A percentile compares a stretch with the other conserved stretches of the same genome.
These are phyloP conservation scores for Russula sp. DNA, from an alignment of 768 basidiomycete species.

Conservation along the genomic window DNA sequence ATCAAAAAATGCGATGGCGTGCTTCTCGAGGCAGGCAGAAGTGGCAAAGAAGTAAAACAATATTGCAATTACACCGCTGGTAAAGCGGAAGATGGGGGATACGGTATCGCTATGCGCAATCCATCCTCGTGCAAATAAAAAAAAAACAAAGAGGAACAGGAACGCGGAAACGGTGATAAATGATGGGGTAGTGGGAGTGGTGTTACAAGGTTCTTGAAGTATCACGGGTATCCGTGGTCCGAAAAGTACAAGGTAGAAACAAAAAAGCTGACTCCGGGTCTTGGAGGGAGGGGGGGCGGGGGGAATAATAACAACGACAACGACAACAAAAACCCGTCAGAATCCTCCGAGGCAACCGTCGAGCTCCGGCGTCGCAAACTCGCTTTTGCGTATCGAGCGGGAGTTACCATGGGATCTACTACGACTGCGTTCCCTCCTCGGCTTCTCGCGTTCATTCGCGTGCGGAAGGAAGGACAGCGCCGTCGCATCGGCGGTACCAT, in stretches of 20 bases:
- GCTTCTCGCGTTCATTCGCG: conserved; percentile 12
- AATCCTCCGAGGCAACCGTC: conserved; percentile 27
- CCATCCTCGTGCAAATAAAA: conserved; percentile 10
- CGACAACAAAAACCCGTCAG: conserved; percentile 15
- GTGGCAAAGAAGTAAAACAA: background rate
- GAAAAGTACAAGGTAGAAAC: background rate
- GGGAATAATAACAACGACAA: background rate
- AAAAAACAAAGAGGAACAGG: background rate
- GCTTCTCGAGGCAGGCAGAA: too few species aligned
- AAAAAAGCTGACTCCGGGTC: background rate
- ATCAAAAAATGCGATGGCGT: too few species aligned
- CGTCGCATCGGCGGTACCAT: background rate
- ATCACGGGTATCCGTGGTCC: conserved; percentile 10
- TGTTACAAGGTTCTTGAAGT: conserved; percentile 13
- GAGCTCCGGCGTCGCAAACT: conserved; percentile 19
- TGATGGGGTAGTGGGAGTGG: background rate
- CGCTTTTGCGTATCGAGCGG: conserved; percentile 8
- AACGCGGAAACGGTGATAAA: background rate
- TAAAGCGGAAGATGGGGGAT: background rate
- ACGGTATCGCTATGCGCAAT: conserved; percentile 16
- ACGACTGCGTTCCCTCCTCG: conserved; percentile 3
- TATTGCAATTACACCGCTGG: conserved; percentile 14
- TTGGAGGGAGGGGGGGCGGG: background rate
- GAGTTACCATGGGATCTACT: conserved; percentile 1
- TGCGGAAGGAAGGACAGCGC: conserved; percentile 15